These are phyloP conservation scores for Globisporangium recalcitrans DNA, from an alignment of 352 stramenopile genomes.

Conservation along the genomic window DNA sequence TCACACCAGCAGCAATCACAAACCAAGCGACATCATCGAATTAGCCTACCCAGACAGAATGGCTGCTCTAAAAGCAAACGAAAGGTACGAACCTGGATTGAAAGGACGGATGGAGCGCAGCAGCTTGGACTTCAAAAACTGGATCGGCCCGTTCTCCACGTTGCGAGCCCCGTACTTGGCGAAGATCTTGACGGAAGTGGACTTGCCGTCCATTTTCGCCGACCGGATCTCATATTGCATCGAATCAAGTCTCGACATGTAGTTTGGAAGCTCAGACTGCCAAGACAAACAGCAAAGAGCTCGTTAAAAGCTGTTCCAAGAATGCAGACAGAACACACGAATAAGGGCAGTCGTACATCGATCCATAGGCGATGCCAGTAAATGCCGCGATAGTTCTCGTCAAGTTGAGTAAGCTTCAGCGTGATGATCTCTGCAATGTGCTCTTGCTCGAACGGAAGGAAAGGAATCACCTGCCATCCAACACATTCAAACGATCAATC, in stretches of 20 bases:
- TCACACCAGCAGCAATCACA: background rate
- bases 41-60: background rate
- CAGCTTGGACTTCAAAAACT: conserved; percentile 79
- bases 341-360: conserved; percentile 31
- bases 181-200: conserved; percentile 64
- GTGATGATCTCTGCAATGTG: conserved; percentile 80
- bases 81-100: conserved; percentile 38
- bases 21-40: background rate
- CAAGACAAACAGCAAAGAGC: background rate
- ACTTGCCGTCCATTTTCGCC: conserved; percentile 37
- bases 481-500: background rate
- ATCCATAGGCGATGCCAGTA: conserved; percentile 79
- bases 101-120: conserved; percentile 71
- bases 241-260: conserved; percentile 69
- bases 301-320: background rate
- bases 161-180: conserved; percentile 82
- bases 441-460: conserved; percentile 81
- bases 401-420: conserved; percentile 74
- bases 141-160: conserved; percentile 71
- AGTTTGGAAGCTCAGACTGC: conserved; percentile 47
- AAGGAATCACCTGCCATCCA: conserved; percentile 67
- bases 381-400: conserved; percentile 61
- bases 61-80: background rate
- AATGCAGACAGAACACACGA: background rate
- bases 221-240: conserved; percentile 71